A percentile compares a stretch with the other conserved stretches of the same genome.
Evolutionary conservation across 2,329 filamentous ascomycete species (phyloP).

Genomic region (Coleophoma cylindrospora): DNA sequence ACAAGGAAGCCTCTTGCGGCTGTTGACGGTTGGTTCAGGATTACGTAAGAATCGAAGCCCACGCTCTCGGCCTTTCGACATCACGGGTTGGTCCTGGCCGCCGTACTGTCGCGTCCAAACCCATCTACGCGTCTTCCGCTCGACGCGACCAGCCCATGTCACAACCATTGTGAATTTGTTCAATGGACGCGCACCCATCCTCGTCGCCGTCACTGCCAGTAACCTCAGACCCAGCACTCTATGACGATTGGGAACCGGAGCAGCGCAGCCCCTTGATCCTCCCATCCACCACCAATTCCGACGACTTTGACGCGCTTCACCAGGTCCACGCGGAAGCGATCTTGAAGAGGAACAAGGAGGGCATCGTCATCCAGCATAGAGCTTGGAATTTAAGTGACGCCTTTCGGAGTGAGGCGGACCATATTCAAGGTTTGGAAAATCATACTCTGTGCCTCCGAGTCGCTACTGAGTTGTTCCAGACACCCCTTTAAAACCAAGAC

Average conservation of each 20-base stretch:
- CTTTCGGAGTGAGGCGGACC: slow-evolving; percentile 43
- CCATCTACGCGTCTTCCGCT: neutral
- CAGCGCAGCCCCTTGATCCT: slow-evolving; percentile 1
- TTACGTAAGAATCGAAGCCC: too few species aligned
- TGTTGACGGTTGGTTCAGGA: too few species aligned
- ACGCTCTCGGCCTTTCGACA: too few species aligned
- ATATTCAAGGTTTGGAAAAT: slow-evolving; percentile 19
- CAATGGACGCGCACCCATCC: slow-evolving; percentile 5
- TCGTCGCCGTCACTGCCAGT: slow-evolving; percentile 16
- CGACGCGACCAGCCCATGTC: neutral
- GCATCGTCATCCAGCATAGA: slow-evolving; percentile 45
- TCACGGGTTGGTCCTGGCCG: too few species aligned
- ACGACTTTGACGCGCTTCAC: slow-evolving; percentile 41
- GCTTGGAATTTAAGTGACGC: slow-evolving; percentile 39
- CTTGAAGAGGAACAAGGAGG: slow-evolving; percentile 33
- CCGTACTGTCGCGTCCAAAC: neutral
- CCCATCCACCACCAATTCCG: slow-evolving; percentile 28
- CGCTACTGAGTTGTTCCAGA: slow-evolving; percentile 12
- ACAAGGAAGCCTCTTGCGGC: too few species aligned
- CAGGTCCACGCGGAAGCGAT: slow-evolving; percentile 34
- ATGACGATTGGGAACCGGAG: slow-evolving; percentile 18
- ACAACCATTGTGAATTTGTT: neutral
- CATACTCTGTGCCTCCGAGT: neutral
- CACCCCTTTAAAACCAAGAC: slow-evolving; percentile 15
- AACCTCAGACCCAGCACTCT: slow-evolving; percentile 18